Conservation (phyloP, 2,329 filamentous ascomycete genomes). For the Colletotrichum horii region DNA sequence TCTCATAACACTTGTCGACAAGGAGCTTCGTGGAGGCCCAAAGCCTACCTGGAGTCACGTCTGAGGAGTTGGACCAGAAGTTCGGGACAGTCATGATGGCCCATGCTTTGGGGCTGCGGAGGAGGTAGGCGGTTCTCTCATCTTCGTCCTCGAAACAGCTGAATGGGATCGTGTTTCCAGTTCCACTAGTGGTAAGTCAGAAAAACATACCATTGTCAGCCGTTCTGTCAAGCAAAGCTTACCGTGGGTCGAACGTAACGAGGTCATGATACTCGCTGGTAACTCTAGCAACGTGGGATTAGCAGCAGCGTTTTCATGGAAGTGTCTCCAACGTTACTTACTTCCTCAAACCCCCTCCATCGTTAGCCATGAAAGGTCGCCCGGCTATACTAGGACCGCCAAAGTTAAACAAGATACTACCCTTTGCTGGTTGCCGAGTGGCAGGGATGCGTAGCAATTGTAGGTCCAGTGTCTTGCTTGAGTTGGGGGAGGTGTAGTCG, state of each 20-base stretch:
- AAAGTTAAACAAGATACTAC: constrained; percentile 36
- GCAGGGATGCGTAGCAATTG: constrained; percentile 11
- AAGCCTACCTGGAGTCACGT: constrained; percentile 22
- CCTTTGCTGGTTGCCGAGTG: constrained; percentile 24
- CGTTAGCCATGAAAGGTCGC: neutral
- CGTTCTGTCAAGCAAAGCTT: neutral
- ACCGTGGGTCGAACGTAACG: constrained; percentile 31
- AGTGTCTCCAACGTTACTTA: neutral
- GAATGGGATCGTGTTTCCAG: constrained; percentile 29
- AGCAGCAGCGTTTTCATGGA: neutral
- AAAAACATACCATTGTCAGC: neutral
- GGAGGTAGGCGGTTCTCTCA: neutral
- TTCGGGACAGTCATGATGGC: neutral
- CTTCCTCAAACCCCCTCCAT: neutral
- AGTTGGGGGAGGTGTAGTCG: constrained; percentile 38
- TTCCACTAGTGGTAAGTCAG: constrained; percentile 26
- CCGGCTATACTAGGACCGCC: constrained; percentile 27
- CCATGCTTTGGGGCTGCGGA: neutral
- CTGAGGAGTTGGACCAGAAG: constrained; percentile 4
- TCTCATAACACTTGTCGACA: constrained; percentile 24
- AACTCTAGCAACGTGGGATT: neutral
- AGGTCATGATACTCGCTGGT: constrained; percentile 31
- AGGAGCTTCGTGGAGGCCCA: constrained; percentile 27
- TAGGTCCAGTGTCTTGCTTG: constrained; percentile 23
- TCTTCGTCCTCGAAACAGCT: constrained; percentile 23